Evolutionary conservation across 1,139 yeast genomes (phyloP).

Genomic region (Yamadazyma jaroonii): DNA sequence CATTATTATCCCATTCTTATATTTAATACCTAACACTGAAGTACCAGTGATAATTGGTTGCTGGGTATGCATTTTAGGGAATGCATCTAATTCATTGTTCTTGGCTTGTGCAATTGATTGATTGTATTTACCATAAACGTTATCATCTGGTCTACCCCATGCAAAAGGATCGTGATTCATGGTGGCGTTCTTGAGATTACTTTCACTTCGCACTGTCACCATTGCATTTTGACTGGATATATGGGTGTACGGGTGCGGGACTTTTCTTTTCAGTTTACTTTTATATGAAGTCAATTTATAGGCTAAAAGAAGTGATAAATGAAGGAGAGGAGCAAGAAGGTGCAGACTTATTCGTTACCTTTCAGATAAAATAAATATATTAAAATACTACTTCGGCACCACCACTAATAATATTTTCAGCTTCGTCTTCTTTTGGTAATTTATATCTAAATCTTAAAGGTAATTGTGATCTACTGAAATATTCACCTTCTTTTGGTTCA

Average conservation of each 20-base stretch:
- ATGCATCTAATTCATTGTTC: constrained; percentile 21
- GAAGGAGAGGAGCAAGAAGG: background rate
- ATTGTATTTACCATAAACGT: constrained; percentile 78
- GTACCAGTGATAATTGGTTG: constrained; percentile 97
- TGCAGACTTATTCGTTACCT: no score
- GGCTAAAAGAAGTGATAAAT: no score
- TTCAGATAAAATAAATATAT: constrained; percentile 1
- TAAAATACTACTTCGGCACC: constrained; percentile 60
- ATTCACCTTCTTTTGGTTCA: constrained; percentile 47
- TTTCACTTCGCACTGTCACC: background rate
- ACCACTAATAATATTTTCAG: constrained; percentile 70
- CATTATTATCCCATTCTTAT: constrained; percentile 82
- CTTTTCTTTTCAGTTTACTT: background rate
- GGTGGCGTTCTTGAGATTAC: constrained; percentile 5
- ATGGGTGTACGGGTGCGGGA: constrained; percentile 1
- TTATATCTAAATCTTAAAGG: constrained; percentile 70
- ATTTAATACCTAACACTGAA: constrained; percentile 88
- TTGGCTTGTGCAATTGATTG: constrained; percentile 57
- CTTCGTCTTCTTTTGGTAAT: constrained; percentile 61
- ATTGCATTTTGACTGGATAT: constrained; percentile 4
- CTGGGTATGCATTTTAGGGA: constrained; percentile 84
- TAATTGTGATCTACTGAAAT: constrained; percentile 58
- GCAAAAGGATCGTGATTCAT: constrained; percentile 95
- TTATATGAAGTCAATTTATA: no score
- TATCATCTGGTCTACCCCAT: constrained; percentile 94